Base-by-base conservation (phyloP, 2,329 filamentous ascomycete genomes). In the Neonectria neomacrospora region DNA sequence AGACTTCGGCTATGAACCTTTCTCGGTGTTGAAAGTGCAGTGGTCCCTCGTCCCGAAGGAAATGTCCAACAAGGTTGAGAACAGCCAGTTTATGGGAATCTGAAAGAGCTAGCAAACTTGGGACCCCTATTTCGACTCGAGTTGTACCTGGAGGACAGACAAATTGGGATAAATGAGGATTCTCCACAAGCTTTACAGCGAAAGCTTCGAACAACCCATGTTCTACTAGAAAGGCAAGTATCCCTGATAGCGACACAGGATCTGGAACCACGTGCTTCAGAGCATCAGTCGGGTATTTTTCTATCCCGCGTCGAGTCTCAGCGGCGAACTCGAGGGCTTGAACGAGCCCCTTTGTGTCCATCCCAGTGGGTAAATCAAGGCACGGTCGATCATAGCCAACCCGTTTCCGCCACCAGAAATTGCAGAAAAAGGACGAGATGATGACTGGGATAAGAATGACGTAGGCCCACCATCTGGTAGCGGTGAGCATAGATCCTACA, bases 391-490 rank as follows among this genome's bases (percentile, higher is more conserved):
- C 65, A 58, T 86, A 86, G 1, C 83, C 83, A 1, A 86, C 76
- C 22, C 78, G 73, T 4, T 71, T 71, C 2, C 83, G 74, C 81
- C 82, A 86, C 72, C 82, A 80, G n/a, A 78, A 73, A 54, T 86
- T 86, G 69, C 81, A 82, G 8, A 80, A 72, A 2, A 83, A 75
- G 1, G 82, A 78, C 0, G 79, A 75, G 3, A 82, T 59, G 9
- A 86, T 82, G 64, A 85, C 85, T 0, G 84, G 85, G 2, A 82
- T 76, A 5, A 86, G 72, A 0, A 86, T 76, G 0, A 85, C 75
- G 52, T 87, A 87, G 2, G 81, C 85, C 79, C 80, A 83, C 85
- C 85, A 87, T 28, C 73, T 68, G 3, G 80, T 82, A 0, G 83
- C 80, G 0, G 83, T 86, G 3, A 85, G 71, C 75, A 86, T 78